Percentiles rank a stretch among this genome's conserved stretches.
Conservation (phyloP, 257 asterid species). For the Salvia hispanica region DNA sequence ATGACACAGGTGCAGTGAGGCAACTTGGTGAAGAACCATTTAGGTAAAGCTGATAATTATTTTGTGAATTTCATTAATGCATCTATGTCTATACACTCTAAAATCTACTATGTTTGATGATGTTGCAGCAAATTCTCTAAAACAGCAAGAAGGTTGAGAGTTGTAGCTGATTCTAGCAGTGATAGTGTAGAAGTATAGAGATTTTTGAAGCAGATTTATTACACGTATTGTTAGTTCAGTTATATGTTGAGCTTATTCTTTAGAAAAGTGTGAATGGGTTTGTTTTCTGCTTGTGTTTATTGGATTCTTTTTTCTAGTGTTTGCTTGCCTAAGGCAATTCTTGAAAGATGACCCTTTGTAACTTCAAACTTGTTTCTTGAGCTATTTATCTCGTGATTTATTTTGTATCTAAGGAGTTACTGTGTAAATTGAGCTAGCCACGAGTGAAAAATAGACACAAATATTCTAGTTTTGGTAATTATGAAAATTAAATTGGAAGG, state of each 20-base stretch:
- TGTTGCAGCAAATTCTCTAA: conserved; percentile 57
- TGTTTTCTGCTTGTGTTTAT: background rate
- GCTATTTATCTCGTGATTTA: background rate
- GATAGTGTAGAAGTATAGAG: conserved; percentile 45
- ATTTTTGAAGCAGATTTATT: background rate
- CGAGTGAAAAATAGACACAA: too few species aligned
- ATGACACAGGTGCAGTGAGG: conserved; percentile 51
- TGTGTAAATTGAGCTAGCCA: too few species aligned
- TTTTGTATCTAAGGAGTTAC: too few species aligned
- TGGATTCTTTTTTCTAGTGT: background rate
- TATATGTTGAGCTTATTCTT: background rate
- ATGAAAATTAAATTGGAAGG: too few species aligned
- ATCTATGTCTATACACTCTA: too few species aligned
- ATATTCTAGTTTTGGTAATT: too few species aligned
- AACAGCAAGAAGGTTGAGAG: conserved; percentile 67
- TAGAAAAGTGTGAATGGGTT: background rate
- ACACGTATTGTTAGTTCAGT: conserved; percentile 24
- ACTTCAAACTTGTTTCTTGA: background rate
- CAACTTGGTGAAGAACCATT: conserved; percentile 71
- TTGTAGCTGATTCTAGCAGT: conserved; percentile 56
- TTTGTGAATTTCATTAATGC: too few species aligned
- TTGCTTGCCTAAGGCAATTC: background rate
- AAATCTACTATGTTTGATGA: background rate
- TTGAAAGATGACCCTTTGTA: background rate
- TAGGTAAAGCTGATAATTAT: conserved; percentile 41